Base-by-base conservation (phyloP, 2,329 filamentous ascomycete species). In the Didymosphaeria variabile region DNA sequence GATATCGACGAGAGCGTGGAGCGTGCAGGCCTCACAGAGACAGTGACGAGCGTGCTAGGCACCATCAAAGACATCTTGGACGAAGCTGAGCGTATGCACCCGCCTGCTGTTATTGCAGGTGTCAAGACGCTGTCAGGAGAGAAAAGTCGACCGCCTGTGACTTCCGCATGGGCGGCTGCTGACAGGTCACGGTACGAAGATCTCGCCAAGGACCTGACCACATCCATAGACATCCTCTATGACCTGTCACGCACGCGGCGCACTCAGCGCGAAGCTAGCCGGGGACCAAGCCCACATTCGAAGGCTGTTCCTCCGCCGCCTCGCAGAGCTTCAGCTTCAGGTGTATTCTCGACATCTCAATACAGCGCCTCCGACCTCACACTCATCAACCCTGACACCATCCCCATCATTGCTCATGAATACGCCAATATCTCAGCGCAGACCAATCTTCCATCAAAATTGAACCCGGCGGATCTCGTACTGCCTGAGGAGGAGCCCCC, bases 51-150 rank as follows among this genome's bases (percentile, higher is more conserved):
- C 74, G 91, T 94, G 70, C 88, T 94, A 84, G 87, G 87, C 17
- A 93, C 90, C 53, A 93, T 94, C 73, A 92, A 92, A 72, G 91
- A 93, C 68, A 91, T 92, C 54, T 81, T 93, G 47, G 89, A 90
- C 59, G 91, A 94, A 76, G 89, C 90, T 1, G 91, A 94, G 72
- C 86, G 87, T 6, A 84, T 94, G 60, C 91, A 90, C 85, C 81
- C 87, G 84, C 70, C 71, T 52, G 71, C 72, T 38, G 72, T 73
- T 55, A 61, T 72, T 65, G 69, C 74, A 46, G 77, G 66, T 29
- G 65, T 56, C 44, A 76, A 75, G 65, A 68, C 67, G 56, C 52
- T 76, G 54, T 67, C 73, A 62, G 74, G 69, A 50, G 72, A 81
- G 59, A 79, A 81, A 63, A 73, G 72, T 61, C 67, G 70, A 62